phyloP scores from a whole-genome alignment of 1,139 yeast genomes.

The Saccharomyces hybrid region DNA sequence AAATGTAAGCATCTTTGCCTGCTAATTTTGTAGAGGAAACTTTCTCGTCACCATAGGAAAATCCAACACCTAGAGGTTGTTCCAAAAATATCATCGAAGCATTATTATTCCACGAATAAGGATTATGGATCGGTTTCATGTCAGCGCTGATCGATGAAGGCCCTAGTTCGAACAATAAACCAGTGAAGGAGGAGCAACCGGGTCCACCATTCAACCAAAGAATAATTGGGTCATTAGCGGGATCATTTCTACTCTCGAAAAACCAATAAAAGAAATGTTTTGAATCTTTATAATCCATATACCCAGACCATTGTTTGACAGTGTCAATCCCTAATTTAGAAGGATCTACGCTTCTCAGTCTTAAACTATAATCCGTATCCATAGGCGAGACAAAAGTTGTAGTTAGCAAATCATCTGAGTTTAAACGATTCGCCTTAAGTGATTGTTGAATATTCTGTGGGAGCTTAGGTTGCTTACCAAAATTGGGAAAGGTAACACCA shows the following conservation, averaged over 20 bases:
- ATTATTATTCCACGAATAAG: conserved; percentile 79
- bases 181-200: conserved; percentile 85
- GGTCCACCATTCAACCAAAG: conserved; percentile 92
- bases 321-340: conserved; percentile 16
- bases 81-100: conserved; percentile 89
- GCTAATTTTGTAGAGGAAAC: conserved; percentile 81
- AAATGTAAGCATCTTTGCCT: conserved; percentile 87
- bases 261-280: conserved; percentile 83
- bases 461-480: conserved; percentile 6
- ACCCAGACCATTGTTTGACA: conserved; percentile 80
- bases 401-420: background rate
- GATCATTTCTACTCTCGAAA: conserved; percentile 87
- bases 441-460: conserved; percentile 1
- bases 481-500: conserved; percentile 5
- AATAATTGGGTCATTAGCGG: conserved; percentile 73
- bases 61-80: conserved; percentile 93
- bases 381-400: conserved; percentile 7
- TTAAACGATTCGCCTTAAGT: background rate
- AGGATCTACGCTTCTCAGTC: conserved; percentile 19
- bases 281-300: conserved; percentile 75
- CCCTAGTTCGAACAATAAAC: conserved; percentile 87
- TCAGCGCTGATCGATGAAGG: conserved; percentile 63
- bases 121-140: conserved; percentile 66
- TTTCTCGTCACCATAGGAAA: conserved; percentile 57
- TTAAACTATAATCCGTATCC: conserved; percentile 16